Percentiles rank a stretch among this genome's conserved stretches.
phyloP scores from a whole-genome alignment of 192 early-diverging fungal genomes.

The Spizellomyces sp. region DNA sequence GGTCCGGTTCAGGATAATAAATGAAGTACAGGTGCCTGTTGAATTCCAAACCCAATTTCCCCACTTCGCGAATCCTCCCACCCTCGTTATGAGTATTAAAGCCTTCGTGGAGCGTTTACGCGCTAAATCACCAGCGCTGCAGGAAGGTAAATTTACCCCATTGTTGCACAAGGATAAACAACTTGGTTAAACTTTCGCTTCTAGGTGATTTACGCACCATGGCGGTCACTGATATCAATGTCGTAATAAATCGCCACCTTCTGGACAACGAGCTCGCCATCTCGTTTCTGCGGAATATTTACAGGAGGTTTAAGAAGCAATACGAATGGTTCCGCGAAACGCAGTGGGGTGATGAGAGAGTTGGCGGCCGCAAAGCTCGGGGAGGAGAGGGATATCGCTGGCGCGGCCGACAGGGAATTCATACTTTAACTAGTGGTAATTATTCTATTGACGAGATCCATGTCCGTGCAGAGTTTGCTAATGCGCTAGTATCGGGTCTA shows the following conservation, averaged over 20 bases:
- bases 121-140: no score
- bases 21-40: slow-evolving; percentile 53
- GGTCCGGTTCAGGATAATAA: not conserved
- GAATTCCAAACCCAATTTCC: slow-evolving; percentile 94
- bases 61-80: slow-evolving; percentile 92
- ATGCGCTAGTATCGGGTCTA: not conserved
- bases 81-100: slow-evolving; percentile 71
- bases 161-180: no score
- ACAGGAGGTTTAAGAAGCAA: slow-evolving; percentile 66
- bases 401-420: slow-evolving; percentile 80
- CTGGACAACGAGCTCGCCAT: not conserved
- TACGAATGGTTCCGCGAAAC: slow-evolving; percentile 81
- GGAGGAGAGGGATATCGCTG: slow-evolving; percentile 81
- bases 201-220: no score
- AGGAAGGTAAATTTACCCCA: no score
- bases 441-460: not conserved
- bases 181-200: no score
- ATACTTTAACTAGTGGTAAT: slow-evolving; percentile 83
- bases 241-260: slow-evolving; percentile 20
- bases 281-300: slow-evolving; percentile 47
- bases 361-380: slow-evolving; percentile 46
- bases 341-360: slow-evolving; percentile 67
- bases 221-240: not conserved
- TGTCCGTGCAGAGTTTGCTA: not conserved
- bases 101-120: slow-evolving; percentile 60